Evolutionary conservation across 768 basidiomycete species (phyloP), one percentile per base, ranked within the genome.

Genomic region (Trichaptum fuscoviolaceum): DNA sequence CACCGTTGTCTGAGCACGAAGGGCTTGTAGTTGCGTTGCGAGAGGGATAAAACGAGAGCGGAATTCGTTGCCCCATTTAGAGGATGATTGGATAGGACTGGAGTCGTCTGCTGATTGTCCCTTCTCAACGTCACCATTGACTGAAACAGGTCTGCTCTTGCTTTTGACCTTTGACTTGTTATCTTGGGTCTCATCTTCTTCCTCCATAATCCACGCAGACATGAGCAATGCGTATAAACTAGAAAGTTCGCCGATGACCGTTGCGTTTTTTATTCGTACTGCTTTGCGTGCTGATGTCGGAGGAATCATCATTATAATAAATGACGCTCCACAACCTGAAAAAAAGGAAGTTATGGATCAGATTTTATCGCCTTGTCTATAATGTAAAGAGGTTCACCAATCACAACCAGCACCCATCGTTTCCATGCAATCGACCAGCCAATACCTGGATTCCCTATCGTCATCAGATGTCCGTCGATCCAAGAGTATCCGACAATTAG

Each of bases 401-500:
- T 82, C 57, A 83, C 72, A 52, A 86, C 84, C 1, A 84, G 75
- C 0, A 83, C 73, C 67, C 80, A 84, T 59, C 86, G 76, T 67
- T 76, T 76, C 81, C 87, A 87, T 0, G 84, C 83, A 35, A 87
- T 74, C 1, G 72, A 71, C 74, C 83, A 85, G 0, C 87, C 87
- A 6, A 82, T 75, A 1, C 87, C 87, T 1, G 82, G 78, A 64
- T 82, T 82, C 18, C 77, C 80, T 25, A 81, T 72, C 27, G 82
- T 74, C 1, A 72, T 69, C 1, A 83, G 69, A 70, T 87, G 82
- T 2, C 79, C 81, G 67, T 87, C 86, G 57, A 87, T 77, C 84
- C 84, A 87, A 0, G 82, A 81, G 70, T 87, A 87, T 0, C 86
- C 86, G 1, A 84, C 73, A 18, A 84, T 76, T 23, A 86, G 78